Evolutionary conservation across 2,329 filamentous ascomycete genomes (phyloP), one percentile per base, ranked within the genome.

Genomic region (Venturia asperata): DNA sequence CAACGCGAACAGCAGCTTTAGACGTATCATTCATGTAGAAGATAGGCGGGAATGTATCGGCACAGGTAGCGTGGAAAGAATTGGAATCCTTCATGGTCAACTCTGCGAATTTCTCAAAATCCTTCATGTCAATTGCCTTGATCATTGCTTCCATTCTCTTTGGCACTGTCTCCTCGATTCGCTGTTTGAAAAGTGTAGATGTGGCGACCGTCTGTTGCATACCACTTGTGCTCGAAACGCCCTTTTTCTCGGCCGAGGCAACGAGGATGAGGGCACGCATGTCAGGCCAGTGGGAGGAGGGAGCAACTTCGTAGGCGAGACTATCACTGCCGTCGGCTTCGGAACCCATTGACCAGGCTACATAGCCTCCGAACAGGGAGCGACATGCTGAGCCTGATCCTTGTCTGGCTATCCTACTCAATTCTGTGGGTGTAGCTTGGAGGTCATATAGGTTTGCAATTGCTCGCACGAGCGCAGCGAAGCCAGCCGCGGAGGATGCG

Each of bases 21-120:
- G 89, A 93, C 19, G 93, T 87, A 74, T 99, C 94, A 78, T 97
- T 99, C 83, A 99, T 87, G 82, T 99, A 99, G 78, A 96, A 97
- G 74, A 99, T 99, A 21, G 95, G 94, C 56, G 95, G 94, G 78
- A 91, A 92, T 1, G 94, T 97, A 75, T 99, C 94, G 71, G 95
- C 81, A 76, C 94, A 97, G 66, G 88, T 91, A 45, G 94, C 91
- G 77, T 99, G 94, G 86, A 99, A 99, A 67, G 87, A 91, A 80
- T 99, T 99, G 74, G 90, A 95, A 75, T 99, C 94, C 76, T 87
- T 88, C 92, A 97, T 99, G 19, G 94, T 96, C 68, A 97, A 84
- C 74, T 90, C 87, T 30, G 89, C 94, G 73, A 99, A 99, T 24
- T 83, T 81, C 71, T 87, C 85, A 78, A 99, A 99, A 78, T 99